A percentile compares a stretch with the other conserved stretches of the same genome.
Evolutionary conservation across 768 basidiomycete species (phyloP).

Genomic region (Gymnopilus junonius): DNA sequence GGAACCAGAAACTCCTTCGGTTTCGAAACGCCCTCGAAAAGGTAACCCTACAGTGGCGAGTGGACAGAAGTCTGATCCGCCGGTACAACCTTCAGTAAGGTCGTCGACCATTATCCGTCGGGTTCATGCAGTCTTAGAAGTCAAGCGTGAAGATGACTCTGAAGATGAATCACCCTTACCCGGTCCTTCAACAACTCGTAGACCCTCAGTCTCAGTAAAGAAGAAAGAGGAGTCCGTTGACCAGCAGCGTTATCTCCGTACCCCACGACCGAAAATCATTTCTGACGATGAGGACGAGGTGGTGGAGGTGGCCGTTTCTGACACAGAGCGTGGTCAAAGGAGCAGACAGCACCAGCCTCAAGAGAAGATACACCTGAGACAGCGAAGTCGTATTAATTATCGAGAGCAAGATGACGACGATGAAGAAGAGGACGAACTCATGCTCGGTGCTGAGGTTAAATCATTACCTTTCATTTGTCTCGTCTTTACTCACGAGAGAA

Average conservation of each 20-base stretch:
- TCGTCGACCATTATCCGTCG: conserved; percentile 56
- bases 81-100: conserved; percentile 6
- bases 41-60: neutral
- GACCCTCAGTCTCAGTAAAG: conserved; percentile 1
- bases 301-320: conserved; percentile 24
- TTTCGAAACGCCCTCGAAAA: conserved; percentile 14
- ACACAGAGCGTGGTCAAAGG: neutral
- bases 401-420: conserved; percentile 35
- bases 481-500: neutral
- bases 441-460: conserved; percentile 62
- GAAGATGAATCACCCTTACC: conserved; percentile 23
- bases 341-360: conserved; percentile 4
- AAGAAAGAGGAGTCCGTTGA: conserved; percentile 18
- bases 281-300: conserved; percentile 19
- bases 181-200: neutral
- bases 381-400: conserved; percentile 24
- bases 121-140: conserved; percentile 66
- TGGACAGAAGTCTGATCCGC: conserved; percentile 15
- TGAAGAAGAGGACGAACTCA: conserved; percentile 62
- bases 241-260: conserved; percentile 9
- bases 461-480: neutral
- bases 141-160: conserved; percentile 63
- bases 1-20: neutral
- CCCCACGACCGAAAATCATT: conserved; percentile 17
- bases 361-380: conserved; percentile 18